Percentiles rank a stretch among this genome's conserved stretches.
Evolutionary conservation across 441 rosid species (phyloP).

Genomic region (Erysimum pusillum): DNA sequence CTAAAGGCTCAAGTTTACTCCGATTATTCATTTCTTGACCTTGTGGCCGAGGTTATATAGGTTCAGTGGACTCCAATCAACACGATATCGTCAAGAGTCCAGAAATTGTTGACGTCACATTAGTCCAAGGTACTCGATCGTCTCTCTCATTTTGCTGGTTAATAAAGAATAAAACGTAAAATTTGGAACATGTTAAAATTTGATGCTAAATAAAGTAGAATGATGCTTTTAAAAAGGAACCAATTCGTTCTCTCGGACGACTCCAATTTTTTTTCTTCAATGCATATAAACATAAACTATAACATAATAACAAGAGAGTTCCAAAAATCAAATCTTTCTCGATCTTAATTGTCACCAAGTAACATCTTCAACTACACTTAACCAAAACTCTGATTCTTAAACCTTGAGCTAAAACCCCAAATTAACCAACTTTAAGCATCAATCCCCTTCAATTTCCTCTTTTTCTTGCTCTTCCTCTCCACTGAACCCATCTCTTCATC

Average conservation of each 20-base stretch:
- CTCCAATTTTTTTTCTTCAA: not conserved
- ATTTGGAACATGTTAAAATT: conserved; percentile 3
- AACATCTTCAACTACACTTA: conserved; percentile 14
- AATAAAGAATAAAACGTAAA: conserved; percentile 1
- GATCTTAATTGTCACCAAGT: conserved; percentile 18
- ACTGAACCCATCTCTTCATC: conserved; percentile 46
- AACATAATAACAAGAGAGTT: conserved; percentile 17
- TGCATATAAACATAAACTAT: conserved; percentile 14
- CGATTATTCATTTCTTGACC: conserved; percentile 9
- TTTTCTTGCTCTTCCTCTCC: conserved; percentile 53
- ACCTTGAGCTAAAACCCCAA: conserved; percentile 30
- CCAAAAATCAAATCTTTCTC: conserved; percentile 34
- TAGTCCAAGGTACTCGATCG: conserved; percentile 20
- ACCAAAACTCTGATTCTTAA: conserved; percentile 24
- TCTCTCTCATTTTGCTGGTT: not conserved
- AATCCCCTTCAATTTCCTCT: conserved; percentile 46
- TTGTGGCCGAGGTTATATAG: not conserved
- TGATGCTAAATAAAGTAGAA: not conserved
- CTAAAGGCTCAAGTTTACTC: not conserved
- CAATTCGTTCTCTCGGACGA: not conserved
- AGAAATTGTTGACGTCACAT: conserved; percentile 8
- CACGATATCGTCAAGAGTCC: conserved; percentile 6
- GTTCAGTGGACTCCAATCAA: not conserved
- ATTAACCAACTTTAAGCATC: conserved; percentile 43
- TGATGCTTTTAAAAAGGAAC: not conserved